A percentile compares a stretch with the other conserved stretches of the same genome.
Conservation (phyloP, 345 rosid species). For the Crucihimalaya himalaica region DNA sequence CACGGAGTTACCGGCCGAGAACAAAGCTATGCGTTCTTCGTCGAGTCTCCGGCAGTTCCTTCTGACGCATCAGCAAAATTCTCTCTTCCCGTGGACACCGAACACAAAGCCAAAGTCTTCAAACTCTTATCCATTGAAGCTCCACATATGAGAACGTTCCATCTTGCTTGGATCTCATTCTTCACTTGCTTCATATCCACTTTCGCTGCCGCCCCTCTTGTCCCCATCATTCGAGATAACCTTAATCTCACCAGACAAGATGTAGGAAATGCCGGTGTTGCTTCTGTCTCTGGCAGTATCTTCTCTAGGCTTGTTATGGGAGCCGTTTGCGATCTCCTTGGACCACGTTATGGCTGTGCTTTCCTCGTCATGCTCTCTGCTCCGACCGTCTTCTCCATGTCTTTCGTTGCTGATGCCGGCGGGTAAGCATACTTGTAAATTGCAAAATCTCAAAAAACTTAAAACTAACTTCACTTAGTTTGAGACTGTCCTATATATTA, state of each 20-base stretch:
- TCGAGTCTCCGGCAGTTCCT: slow-evolving; percentile 59
- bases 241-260: slow-evolving; percentile 68
- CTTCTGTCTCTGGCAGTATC: slow-evolving; percentile 89
- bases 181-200: slow-evolving; percentile 87
- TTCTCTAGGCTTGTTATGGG: slow-evolving; percentile 96
- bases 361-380: slow-evolving; percentile 80
- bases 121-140: slow-evolving; percentile 69
- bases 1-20: slow-evolving; percentile 78
- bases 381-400: slow-evolving; percentile 87
- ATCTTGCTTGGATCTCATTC: slow-evolving; percentile 91
- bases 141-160: slow-evolving; percentile 93
- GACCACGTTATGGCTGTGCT: slow-evolving; percentile 87
- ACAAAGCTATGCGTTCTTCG: slow-evolving; percentile 64
- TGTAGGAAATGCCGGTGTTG: slow-evolving; percentile 85
- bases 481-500: background rate
- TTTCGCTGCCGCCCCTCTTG: slow-evolving; percentile 90
- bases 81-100: slow-evolving; percentile 73
- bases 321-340: slow-evolving; percentile 75
- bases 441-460: background rate
- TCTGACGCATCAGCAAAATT: slow-evolving; percentile 69
- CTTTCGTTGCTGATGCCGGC: slow-evolving; percentile 59
- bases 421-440: slow-evolving; percentile 41
- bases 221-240: slow-evolving; percentile 83
- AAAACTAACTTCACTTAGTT: background rate
- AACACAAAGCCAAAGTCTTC: slow-evolving; percentile 79